A percentile compares a stretch with the other conserved stretches of the same genome.
Conservation (phyloP, 2,329 filamentous ascomycete genomes). For the Eurotiales sp. region DNA sequence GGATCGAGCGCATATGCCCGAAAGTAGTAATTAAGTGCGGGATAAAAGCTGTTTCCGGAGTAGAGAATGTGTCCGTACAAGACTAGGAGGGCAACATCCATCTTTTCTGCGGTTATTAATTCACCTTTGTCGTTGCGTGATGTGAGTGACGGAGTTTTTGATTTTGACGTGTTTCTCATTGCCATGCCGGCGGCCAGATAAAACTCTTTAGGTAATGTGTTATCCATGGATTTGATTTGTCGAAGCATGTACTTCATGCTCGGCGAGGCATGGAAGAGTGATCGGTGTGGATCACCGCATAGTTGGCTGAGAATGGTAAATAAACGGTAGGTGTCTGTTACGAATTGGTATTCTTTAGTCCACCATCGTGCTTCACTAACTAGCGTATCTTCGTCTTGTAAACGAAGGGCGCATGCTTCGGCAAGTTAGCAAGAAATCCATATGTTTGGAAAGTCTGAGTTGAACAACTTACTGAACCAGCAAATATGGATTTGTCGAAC, state of each 20-base stretch:
- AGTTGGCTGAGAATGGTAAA: constrained; percentile 75
- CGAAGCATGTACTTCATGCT: constrained; percentile 88
- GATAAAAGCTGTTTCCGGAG: constrained; percentile 75
- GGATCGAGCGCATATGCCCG: constrained; percentile 70
- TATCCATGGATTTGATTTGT: constrained; percentile 87
- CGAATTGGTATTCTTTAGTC: constrained; percentile 75
- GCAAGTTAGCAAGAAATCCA: constrained; percentile 23
- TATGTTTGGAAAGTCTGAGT: too few relatives aligned
- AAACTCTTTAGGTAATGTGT: constrained; percentile 54
- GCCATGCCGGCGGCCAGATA: too few relatives aligned
- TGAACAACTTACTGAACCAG: constrained; percentile 63
- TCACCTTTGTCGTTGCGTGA: constrained; percentile 36
- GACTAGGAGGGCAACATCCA: constrained; percentile 79
- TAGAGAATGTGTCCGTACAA: constrained; percentile 89
- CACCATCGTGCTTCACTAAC: constrained; percentile 75
- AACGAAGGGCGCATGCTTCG: constrained; percentile 73
- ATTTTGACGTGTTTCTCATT: too few relatives aligned
- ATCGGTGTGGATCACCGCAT: constrained; percentile 60
- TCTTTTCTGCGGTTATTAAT: constrained; percentile 39
- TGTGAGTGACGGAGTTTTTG: constrained; percentile 40
- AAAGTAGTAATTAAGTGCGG: constrained; percentile 84
- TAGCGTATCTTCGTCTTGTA: constrained; percentile 71
- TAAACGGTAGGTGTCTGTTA: constrained; percentile 78
- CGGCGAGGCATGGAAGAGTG: constrained; percentile 70
- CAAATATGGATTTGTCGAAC: constrained; percentile 71